Base-by-base conservation (phyloP, 23 red algal species). In the Chondrus crispus region DNA sequence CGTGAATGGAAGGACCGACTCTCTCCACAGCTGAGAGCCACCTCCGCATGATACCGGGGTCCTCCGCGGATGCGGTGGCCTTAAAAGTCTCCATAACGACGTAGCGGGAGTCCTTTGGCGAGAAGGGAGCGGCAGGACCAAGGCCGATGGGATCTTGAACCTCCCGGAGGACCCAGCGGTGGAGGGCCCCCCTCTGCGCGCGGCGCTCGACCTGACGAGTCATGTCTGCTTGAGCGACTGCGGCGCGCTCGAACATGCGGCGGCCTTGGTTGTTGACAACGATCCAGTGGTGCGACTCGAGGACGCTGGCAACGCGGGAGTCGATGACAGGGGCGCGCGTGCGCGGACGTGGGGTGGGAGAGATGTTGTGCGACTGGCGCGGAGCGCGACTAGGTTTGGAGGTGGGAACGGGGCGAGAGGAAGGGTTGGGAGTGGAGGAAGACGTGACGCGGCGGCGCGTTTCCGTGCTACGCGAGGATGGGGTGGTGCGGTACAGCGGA, bases 11-110 rank as follows among this genome's bases (percentile, higher is more conserved):
- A 11, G 62, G 76, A 20, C 55, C 89, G 3, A 81, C 89, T 16
- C 76, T 55, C 66, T 92, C 89, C 51, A 92, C 79, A 26, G 77
- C 89, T 54, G 66, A 68, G 62, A 92, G 77, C 89, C 89, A 92
- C 26, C 89, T 50, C 19, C 89, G 41, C 77, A 75, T 84, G 54
- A 90, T 41, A 16, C 50, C 40, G 40, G 69, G 72, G 32, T 78
- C 64, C 71, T 90, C 72, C 33, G 32, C 1, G 24, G 73, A 38
- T 36, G 42, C 20, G 6, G 51, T 32, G 49, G 62, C 44, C 16
- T 43, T 62, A 49, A 83, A 92, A 1, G 77, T 79, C 60, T 92
- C 89, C 89, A 84, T 92, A 24, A 92, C 89, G 28, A 92, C 77
- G 58, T 92, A 92, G 3, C 75, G 75, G 12, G 24, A n/a, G 26